phyloP scores from a whole-genome alignment of 1,284 basidiomycete species.

The Hymenochaete sp. region DNA sequence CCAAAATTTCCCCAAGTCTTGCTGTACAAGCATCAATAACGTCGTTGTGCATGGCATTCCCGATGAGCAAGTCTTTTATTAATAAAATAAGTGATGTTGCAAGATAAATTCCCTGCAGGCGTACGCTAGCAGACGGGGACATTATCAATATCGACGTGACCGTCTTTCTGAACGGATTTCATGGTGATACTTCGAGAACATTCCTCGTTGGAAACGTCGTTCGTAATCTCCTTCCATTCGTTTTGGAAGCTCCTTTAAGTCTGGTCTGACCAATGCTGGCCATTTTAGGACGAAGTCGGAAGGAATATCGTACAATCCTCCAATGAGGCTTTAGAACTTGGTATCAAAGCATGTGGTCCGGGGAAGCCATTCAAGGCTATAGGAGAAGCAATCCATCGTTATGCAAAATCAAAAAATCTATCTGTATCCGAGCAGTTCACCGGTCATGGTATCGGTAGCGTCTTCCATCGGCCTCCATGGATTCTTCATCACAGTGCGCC shows the following conservation, averaged over 20 bases:
- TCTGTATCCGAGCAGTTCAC: constrained; percentile 70
- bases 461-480: constrained; percentile 81
- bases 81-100: not conserved
- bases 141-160: constrained; percentile 84
- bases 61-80: constrained; percentile 50
- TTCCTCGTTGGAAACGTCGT: constrained; percentile 75
- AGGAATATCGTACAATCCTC: constrained; percentile 54
- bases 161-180: constrained; percentile 68
- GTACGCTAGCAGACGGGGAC: constrained; percentile 71
- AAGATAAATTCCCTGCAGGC: constrained; percentile 35
- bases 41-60: constrained; percentile 80
- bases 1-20: constrained; percentile 74
- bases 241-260: not conserved
- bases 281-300: constrained; percentile 54
- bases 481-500: constrained; percentile 63
- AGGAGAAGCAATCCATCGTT: constrained; percentile 64
- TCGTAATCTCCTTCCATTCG: constrained; percentile 20
- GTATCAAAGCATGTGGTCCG: constrained; percentile 71
- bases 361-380: constrained; percentile 67
- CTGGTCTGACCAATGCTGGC: not conserved
- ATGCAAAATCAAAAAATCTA: constrained; percentile 37
- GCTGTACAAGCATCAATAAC: constrained; percentile 87
- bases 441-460: constrained; percentile 81
- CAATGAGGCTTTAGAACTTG: constrained; percentile 59
- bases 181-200: constrained; percentile 80